Percentiles rank a stretch among this genome's conserved stretches.
phyloP scores from a whole-genome alignment of 2,329 filamentous ascomycete species.

The Aspergillus quadrilineatus region DNA sequence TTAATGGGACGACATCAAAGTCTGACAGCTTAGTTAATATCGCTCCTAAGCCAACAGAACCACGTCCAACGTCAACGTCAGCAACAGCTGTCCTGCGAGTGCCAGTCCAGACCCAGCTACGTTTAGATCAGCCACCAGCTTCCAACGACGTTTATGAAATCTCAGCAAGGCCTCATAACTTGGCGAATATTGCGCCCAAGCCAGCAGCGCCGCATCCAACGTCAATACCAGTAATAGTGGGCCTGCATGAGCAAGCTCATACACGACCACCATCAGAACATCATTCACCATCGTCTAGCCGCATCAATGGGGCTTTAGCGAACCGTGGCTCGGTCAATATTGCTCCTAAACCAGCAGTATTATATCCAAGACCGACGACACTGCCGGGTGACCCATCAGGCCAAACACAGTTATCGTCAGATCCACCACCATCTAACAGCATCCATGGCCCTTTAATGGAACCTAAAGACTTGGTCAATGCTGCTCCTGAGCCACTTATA shows the following conservation, averaged over 20 bases:
- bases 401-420: neutral
- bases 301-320: neutral
- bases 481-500: neutral
- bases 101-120: neutral
- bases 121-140: neutral
- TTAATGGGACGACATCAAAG: neutral
- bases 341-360: neutral
- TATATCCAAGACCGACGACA: neutral
- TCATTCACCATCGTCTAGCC: neutral
- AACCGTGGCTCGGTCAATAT: neutral
- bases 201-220: conserved; percentile 9
- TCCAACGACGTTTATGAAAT: neutral
- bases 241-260: neutral
- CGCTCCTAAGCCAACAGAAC: neutral
- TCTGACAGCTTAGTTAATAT: neutral
- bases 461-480: neutral
- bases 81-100: neutral
- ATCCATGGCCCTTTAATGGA: neutral
- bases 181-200: conserved; percentile 18
- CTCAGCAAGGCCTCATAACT: conserved; percentile 4
- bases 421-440: neutral
- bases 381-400: neutral
- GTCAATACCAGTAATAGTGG: neutral
- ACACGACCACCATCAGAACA: conserved; percentile 2
- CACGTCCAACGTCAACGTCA: neutral